A percentile compares a stretch with the other conserved stretches of the same genome.
These are phyloP conservation scores for Cicer pinnatifidum DNA, from an alignment of 306 rosid genomes.

Conservation along the genomic window DNA sequence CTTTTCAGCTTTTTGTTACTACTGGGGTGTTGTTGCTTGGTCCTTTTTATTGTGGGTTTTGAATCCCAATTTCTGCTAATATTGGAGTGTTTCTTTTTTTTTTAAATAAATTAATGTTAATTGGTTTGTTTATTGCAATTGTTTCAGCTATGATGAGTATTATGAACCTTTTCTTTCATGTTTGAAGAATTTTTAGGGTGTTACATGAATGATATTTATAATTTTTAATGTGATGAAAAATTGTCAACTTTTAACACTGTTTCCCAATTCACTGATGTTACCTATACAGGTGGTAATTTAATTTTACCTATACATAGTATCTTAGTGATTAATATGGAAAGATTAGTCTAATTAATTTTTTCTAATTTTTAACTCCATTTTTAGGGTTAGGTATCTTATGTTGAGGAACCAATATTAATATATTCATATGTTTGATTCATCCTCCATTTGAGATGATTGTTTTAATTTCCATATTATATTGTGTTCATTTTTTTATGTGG, in stretches of 20 bases:
- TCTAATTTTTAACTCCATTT: neutral
- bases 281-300: neutral
- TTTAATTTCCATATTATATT: constrained; percentile 40
- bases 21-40: constrained; percentile 17
- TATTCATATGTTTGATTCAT: too few relatives aligned
- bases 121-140: constrained; percentile 24
- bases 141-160: constrained; percentile 12
- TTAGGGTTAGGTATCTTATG: neutral
- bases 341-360: neutral
- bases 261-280: constrained; percentile 12
- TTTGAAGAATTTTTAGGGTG: constrained; percentile 16
- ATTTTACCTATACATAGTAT: neutral
- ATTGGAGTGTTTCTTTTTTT: neutral
- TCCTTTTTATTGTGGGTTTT: constrained; percentile 18
- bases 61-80: constrained; percentile 22
- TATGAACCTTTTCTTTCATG: constrained; percentile 7
- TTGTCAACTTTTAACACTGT: constrained; percentile 16
- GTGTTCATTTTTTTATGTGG: constrained; percentile 32
- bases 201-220: constrained; percentile 30
- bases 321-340: constrained; percentile 6
- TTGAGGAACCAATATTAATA: too few relatives aligned
- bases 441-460: constrained; percentile 2
- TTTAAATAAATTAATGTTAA: neutral
- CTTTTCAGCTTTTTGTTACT: constrained; percentile 25
- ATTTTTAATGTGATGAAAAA: constrained; percentile 12